Evolutionary conservation across 192 early-diverging fungal genomes (phyloP).

Genomic region (Coemansia sp.): DNA sequence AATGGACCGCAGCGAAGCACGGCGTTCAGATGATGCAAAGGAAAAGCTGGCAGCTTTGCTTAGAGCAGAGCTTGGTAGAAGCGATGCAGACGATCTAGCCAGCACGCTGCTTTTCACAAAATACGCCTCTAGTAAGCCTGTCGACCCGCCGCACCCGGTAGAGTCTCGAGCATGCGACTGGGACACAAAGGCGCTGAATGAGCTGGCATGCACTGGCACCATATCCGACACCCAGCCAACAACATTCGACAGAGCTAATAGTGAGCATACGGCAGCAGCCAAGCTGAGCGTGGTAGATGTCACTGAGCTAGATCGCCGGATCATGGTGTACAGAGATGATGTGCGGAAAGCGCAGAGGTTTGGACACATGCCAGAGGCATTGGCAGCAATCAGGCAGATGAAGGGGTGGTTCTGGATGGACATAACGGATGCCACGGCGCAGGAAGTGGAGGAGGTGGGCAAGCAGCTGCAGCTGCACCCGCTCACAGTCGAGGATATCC

Average conservation of each 20-base stretch:
- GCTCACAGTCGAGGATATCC: constrained; percentile 87
- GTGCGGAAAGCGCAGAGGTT: neutral
- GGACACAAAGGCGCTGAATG: constrained; percentile 10
- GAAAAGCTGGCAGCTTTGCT: neutral
- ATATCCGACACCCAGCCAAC: neutral
- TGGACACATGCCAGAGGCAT: neutral
- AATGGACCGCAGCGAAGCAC: too few relatives aligned
- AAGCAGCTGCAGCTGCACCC: constrained; percentile 80
- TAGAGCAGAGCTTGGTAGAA: neutral
- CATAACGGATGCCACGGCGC: constrained; percentile 57
- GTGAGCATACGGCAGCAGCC: too few relatives aligned
- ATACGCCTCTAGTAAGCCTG: neutral
- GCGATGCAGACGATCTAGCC: neutral
- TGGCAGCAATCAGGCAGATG: neutral
- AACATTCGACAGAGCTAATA: neutral
- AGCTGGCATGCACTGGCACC: constrained; percentile 12
- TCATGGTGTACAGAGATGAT: neutral
- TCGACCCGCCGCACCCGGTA: too few relatives aligned
- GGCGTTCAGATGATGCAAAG: neutral
- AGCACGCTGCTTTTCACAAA: neutral
- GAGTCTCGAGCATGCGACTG: constrained; percentile 7
- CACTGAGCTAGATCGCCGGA: neutral
- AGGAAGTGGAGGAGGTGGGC: constrained; percentile 58
- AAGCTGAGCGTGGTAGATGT: neutral
- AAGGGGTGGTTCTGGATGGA: constrained; percentile 61